Percentiles rank a stretch among this genome's conserved stretches.
phyloP scores from a whole-genome alignment of 2,329 filamentous ascomycete species.

The Helicocarpus griseus region DNA sequence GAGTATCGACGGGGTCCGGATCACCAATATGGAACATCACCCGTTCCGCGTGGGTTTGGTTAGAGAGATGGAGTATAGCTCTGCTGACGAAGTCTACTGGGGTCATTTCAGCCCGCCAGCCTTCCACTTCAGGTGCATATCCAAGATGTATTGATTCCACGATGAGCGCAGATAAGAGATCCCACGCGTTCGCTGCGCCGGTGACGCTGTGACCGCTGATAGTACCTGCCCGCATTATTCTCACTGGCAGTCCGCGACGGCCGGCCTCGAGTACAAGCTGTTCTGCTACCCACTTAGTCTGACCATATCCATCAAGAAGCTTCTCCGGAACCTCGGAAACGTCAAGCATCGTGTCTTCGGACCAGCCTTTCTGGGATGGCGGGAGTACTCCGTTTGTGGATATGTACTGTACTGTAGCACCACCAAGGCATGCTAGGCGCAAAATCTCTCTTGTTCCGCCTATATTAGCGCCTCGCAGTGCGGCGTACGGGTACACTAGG shows the following conservation, averaged over 20 bases:
- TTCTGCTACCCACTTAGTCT: conserved; percentile 75
- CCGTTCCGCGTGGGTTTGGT: conserved; percentile 50
- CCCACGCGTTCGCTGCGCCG: conserved; percentile 68
- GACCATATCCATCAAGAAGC: conserved; percentile 63
- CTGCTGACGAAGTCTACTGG: conserved; percentile 73
- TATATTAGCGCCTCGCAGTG: conserved; percentile 63
- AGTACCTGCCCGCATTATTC: conserved; percentile 64
- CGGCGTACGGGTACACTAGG: conserved; percentile 71
- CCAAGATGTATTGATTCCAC: conserved; percentile 69
- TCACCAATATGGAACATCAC: conserved; percentile 66
- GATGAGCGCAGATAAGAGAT: conserved; percentile 65
- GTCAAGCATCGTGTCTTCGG: conserved; percentile 57
- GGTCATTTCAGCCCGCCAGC: conserved; percentile 76
- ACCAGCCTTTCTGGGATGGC: conserved; percentile 59
- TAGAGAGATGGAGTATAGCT: conserved; percentile 60
- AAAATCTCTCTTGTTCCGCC: conserved; percentile 69
- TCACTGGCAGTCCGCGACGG: conserved; percentile 58
- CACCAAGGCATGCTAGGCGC: conserved; percentile 56
- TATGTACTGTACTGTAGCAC: conserved; percentile 66
- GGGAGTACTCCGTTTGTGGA: conserved; percentile 74
- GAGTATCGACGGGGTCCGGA: conserved; percentile 58
- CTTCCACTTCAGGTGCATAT: conserved; percentile 58
- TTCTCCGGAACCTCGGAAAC: conserved; percentile 60
- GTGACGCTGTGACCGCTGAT: conserved; percentile 68
- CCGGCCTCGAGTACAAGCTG: conserved; percentile 62